A percentile compares a stretch with the other conserved stretches of the same genome.
Conservation (phyloP, 441 rosid species). For the Pelargonium cotyledonis region DNA sequence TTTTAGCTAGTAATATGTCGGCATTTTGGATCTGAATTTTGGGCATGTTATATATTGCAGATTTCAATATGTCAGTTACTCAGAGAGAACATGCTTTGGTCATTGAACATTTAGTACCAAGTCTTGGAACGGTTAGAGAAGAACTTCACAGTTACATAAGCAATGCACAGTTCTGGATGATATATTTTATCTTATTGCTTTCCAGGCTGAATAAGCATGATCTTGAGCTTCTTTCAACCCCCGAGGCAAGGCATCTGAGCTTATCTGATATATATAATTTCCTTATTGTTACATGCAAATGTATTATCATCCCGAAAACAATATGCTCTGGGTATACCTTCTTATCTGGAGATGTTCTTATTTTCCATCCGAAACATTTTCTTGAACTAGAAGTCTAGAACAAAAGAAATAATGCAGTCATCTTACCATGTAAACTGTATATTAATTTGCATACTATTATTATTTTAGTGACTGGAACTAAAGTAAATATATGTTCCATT, state of each 20-base stretch:
- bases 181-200: conserved; percentile 5
- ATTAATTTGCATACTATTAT: neutral
- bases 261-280: neutral
- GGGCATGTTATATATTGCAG: conserved; percentile 4
- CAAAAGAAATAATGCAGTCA: neutral
- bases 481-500: neutral
- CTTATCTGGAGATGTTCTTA: no score
- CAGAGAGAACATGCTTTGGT: conserved; percentile 3
- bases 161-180: conserved; percentile 1
- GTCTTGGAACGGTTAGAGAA: neutral
- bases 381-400: neutral
- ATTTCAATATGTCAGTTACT: conserved; percentile 1
- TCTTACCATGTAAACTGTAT: neutral
- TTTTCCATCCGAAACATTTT: neutral
- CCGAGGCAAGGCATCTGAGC: neutral
- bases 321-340: neutral
- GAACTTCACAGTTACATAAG: conserved; percentile 5
- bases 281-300: neutral
- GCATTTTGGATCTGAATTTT: conserved; percentile 3
- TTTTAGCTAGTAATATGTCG: no score
- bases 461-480: neutral
- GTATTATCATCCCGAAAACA: neutral
- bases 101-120: conserved; percentile 6
- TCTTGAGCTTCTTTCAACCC: conserved; percentile 6
- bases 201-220: neutral